Conservation (phyloP, 352 stramenopile genomes). For the Phytophthora meadii region DNA sequence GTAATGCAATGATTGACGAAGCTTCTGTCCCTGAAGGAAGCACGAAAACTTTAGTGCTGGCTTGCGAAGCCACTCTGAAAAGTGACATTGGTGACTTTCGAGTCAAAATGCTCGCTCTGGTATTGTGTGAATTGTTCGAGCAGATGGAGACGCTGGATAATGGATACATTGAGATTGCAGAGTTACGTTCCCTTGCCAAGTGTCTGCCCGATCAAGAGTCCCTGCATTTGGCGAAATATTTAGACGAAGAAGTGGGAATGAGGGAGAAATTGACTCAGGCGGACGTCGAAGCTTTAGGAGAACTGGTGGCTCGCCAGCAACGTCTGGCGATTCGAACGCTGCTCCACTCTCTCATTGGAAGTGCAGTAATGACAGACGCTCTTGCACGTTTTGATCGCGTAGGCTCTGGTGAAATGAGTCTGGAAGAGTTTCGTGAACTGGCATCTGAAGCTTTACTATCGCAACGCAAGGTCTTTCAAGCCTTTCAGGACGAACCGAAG, state of each 20-base stretch:
- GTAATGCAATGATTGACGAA: not conserved
- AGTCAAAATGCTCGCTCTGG: constrained; percentile 41
- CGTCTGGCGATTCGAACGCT: constrained; percentile 28
- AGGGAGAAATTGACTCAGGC: constrained; percentile 27
- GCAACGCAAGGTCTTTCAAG: constrained; percentile 30
- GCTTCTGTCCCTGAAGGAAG: not conserved
- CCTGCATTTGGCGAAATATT: constrained; percentile 4
- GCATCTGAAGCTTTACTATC: constrained; percentile 45
- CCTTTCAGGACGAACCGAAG: constrained; percentile 52
- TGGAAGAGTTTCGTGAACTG: constrained; percentile 69
- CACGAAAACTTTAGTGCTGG: not conserved
- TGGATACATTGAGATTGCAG: constrained; percentile 72
- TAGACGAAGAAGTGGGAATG: constrained; percentile 26
- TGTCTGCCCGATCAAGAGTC: constrained; percentile 18
- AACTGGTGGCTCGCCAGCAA: constrained; percentile 35
- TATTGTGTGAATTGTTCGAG: constrained; percentile 75
- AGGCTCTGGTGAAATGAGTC: constrained; percentile 63
- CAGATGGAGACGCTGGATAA: constrained; percentile 69
- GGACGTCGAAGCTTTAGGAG: constrained; percentile 32
- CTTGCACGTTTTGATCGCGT: constrained; percentile 61
- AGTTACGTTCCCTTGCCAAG: constrained; percentile 69
- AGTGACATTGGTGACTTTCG: constrained; percentile 40
- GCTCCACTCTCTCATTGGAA: constrained; percentile 58
- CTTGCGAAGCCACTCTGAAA: not conserved
- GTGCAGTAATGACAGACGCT: constrained; percentile 40